These are phyloP conservation scores for Garcia nutans DNA, from an alignment of 345 rosid species.

Conservation along the genomic window DNA sequence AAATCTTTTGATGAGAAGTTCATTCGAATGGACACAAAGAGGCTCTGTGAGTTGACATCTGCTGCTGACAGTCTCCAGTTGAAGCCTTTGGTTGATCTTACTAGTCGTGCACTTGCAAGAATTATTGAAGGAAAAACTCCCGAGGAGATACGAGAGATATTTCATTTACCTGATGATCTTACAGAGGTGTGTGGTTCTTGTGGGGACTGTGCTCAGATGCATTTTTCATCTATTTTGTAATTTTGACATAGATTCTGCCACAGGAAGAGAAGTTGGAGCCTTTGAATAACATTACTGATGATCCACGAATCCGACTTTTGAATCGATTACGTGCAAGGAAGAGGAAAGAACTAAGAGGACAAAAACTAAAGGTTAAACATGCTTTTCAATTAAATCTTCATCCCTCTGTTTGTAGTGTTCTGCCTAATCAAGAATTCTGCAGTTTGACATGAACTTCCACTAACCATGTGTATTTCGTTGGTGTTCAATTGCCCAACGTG, in stretches of 20 bases:
- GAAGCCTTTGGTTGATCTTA: slow-evolving; percentile 87
- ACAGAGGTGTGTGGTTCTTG: slow-evolving; percentile 64
- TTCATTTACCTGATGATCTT: slow-evolving; percentile 96
- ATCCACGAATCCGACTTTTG: slow-evolving; percentile 82
- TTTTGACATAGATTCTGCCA: slow-evolving; percentile 4
- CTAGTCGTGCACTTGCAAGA: slow-evolving; percentile 84
- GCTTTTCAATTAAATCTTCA: neutral
- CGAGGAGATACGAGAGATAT: slow-evolving; percentile 90
- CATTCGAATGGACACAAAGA: slow-evolving; percentile 81
- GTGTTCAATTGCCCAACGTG: neutral
- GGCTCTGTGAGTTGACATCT: slow-evolving; percentile 88
- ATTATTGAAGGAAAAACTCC: slow-evolving; percentile 82
- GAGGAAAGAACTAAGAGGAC: slow-evolving; percentile 81
- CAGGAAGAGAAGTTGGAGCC: slow-evolving; percentile 98
- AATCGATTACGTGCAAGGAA: slow-evolving; percentile 80
- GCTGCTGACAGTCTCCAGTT: slow-evolving; percentile 94
- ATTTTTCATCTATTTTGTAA: neutral
- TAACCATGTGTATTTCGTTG: neutral
- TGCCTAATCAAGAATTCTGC: neutral
- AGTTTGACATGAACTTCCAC: neutral
- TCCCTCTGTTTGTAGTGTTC: neutral
- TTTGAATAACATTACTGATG: slow-evolving; percentile 74
- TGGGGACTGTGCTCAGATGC: slow-evolving; percentile 3
- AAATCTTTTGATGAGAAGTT: slow-evolving; percentile 82
- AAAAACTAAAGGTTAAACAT: slow-evolving; percentile 63